These are phyloP conservation scores for Graphium sp. DNA, from an alignment of 2,329 filamentous ascomycete genomes.

Conservation along the genomic window DNA sequence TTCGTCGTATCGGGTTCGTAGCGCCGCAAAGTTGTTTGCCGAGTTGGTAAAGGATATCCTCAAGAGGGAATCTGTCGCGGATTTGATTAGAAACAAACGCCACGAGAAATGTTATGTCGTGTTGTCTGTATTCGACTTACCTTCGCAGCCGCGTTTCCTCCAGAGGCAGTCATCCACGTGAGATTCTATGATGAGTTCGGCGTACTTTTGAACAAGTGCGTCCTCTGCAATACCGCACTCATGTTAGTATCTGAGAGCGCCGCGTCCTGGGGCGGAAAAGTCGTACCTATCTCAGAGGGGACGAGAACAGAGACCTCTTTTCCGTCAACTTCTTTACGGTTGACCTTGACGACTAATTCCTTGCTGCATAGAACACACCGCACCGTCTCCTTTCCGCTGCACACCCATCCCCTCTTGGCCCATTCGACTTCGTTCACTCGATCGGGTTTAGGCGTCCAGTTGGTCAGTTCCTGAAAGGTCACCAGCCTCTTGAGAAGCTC, in stretches of 20 bases:
- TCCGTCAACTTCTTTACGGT: slow-evolving; percentile 38
- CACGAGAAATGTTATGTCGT: neutral
- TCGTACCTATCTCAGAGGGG: slow-evolving; percentile 39
- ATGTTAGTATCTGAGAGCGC: too few relatives aligned
- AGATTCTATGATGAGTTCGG: slow-evolving; percentile 51
- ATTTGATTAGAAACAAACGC: slow-evolving; percentile 8
- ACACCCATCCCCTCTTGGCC: slow-evolving; percentile 87
- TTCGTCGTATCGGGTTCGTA: slow-evolving; percentile 50
- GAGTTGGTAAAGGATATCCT: slow-evolving; percentile 48
- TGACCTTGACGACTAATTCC: slow-evolving; percentile 68
- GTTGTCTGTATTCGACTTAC: slow-evolving; percentile 30
- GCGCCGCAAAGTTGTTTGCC: slow-evolving; percentile 33
- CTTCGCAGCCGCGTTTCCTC: slow-evolving; percentile 75
- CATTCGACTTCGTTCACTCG: slow-evolving; percentile 79
- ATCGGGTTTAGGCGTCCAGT: slow-evolving; percentile 87
- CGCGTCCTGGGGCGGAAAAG: neutral
- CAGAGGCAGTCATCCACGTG: slow-evolving; percentile 76
- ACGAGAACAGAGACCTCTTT: slow-evolving; percentile 33
- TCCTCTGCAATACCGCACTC: slow-evolving; percentile 22
- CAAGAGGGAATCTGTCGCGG: slow-evolving; percentile 37
- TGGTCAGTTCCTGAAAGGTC: slow-evolving; percentile 79
- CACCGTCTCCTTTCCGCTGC: slow-evolving; percentile 68
- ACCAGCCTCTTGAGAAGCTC: slow-evolving; percentile 67
- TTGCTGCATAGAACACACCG: slow-evolving; percentile 73
- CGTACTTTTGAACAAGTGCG: slow-evolving; percentile 62